A percentile compares a stretch with the other conserved stretches of the same genome.
Evolutionary conservation across 495 filamentous ascomycete genomes (phyloP).

Genomic region (Xylaria scruposa): DNA sequence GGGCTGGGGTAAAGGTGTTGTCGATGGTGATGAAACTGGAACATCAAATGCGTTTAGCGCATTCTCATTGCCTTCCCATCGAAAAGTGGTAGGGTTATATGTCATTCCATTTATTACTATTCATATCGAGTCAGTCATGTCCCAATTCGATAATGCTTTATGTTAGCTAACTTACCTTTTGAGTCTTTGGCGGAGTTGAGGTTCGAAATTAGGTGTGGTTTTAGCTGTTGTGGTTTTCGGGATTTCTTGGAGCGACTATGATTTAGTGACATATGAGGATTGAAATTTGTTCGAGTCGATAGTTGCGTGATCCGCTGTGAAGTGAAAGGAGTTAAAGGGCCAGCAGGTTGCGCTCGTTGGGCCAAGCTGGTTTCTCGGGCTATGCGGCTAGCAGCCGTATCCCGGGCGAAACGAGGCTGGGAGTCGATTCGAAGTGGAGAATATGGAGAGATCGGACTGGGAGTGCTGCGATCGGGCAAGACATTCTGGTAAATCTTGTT

Average conservation of each 20-base stretch:
- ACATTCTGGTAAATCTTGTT: slow-evolving; percentile 66
- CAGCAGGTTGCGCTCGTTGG: slow-evolving; percentile 56
- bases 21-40: slow-evolving; percentile 55
- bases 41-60: slow-evolving; percentile 76
- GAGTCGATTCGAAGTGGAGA: slow-evolving; percentile 62
- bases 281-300: slow-evolving; percentile 58
- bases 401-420: slow-evolving; percentile 85
- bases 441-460: slow-evolving; percentile 62
- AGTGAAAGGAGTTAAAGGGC: slow-evolving; percentile 67
- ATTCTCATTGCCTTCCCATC: slow-evolving; percentile 97
- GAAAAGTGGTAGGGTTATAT: slow-evolving; percentile 83
- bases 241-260: slow-evolving; percentile 59
- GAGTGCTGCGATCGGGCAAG: slow-evolving; percentile 57
- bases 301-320: slow-evolving; percentile 84
- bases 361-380: slow-evolving; percentile 85
- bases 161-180: slow-evolving; percentile 49
- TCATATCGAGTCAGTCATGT: slow-evolving; percentile 33
- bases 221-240: slow-evolving; percentile 59
- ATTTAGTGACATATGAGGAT: slow-evolving; percentile 36
- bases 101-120: slow-evolving; percentile 90
- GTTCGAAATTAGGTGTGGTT: slow-evolving; percentile 59
- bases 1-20: slow-evolving; percentile 52
- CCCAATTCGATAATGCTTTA: not conserved
- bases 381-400: slow-evolving; percentile 89
- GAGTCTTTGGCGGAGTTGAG: slow-evolving; percentile 54